phyloP scores from a whole-genome alignment of 148 eudicot genomes.

The Camellia granthamiana region DNA sequence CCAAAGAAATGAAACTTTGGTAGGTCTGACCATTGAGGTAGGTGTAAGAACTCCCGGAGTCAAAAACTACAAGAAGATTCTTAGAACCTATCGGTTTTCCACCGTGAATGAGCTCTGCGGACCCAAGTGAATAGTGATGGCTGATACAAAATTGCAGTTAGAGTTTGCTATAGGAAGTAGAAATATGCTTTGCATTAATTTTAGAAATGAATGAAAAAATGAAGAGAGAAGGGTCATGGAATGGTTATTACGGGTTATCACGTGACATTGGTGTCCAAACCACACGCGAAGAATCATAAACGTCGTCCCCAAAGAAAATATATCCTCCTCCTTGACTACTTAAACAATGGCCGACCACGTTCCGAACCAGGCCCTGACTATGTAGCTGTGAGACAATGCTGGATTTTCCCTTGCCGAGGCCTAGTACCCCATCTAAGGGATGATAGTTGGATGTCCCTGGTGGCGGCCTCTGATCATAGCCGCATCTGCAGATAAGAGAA shows the following conservation, averaged over 20 bases:
- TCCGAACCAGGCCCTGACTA: conserved; percentile 60
- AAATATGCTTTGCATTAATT: not conserved
- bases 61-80: conserved; percentile 70
- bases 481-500: conserved; percentile 54
- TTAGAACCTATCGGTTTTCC: conserved; percentile 65
- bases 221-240: not conserved
- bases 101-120: conserved; percentile 61
- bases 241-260: conserved; percentile 51
- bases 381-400: conserved; percentile 78
- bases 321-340: conserved; percentile 73
- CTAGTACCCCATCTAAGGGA: conserved; percentile 86
- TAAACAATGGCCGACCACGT: conserved; percentile 87
- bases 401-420: conserved; percentile 83
- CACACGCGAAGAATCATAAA: conserved; percentile 60
- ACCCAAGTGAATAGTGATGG: conserved; percentile 81
- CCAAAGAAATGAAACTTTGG: conserved; percentile 58
- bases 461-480: conserved; percentile 75
- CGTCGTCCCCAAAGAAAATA: conserved; percentile 79
- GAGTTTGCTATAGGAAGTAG: not conserved
- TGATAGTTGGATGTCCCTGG: conserved; percentile 50
- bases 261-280: conserved; percentile 79
- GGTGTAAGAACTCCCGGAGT: conserved; percentile 88
- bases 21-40: conserved; percentile 76
- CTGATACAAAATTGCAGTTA: conserved; percentile 25
- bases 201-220: not conserved